Evolutionary conservation across 129 eudicot genomes (phyloP).

Genomic region (carrot (Daucus carota)): DH1_v3.0 NC_030383.2:57286501-57287000

Average conservation of each 20-base stretch:
- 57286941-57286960: too few relatives aligned
- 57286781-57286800: conserved; percentile 5
- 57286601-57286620: not conserved
- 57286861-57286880: not conserved
- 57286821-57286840: not conserved
- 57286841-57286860: not conserved
- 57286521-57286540: not conserved
- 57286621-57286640: not conserved
- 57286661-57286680: not conserved
- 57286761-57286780: not conserved
- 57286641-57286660: not conserved
- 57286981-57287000: too few relatives aligned
- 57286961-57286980: too few relatives aligned
- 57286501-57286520: not conserved
- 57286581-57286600: not conserved
- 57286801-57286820: not conserved
- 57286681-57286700: not conserved
- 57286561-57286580: not conserved
- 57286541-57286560: not conserved
- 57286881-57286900: too few relatives aligned
- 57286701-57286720: not conserved
- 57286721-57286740: too few relatives aligned
- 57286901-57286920: not conserved
- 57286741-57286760: not conserved
- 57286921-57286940: too few relatives aligned